Base-by-base conservation (phyloP, 805 yeast species). In the Candida glaebosa region DNA sequence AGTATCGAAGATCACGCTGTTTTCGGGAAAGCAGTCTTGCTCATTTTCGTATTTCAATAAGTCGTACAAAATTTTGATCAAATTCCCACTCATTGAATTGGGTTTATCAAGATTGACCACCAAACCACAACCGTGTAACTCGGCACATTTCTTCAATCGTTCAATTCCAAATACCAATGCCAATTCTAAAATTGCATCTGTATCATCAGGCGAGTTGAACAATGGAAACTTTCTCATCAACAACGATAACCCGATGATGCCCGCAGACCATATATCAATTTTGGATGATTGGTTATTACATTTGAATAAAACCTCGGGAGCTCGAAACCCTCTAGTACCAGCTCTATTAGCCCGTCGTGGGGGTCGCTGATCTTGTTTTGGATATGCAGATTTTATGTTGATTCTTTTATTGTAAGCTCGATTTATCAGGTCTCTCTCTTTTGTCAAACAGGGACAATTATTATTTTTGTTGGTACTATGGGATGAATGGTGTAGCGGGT, bases 291-390 rank as follows among this genome's bases (percentile, higher is more conserved):
- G 97, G 44, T 85, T 81, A 1, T 85, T 77, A 61, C 97, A 89
- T 58, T 87, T 88, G 63, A 88, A 75, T 41, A 90, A 66, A 3
- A 89, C 96, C 58, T 89, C 97, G 0, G 96, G 96, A 0, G 97
- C 96, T 51, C 97, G 73, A 56, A 89, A 89, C 0, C 97, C 97
- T 52, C 97, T 73, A 1, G 97, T 89, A 6, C 97, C 97, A 14
- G 99, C 99, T 52, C 99, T 80, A 55, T 93, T 93, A 0, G 98
- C 98, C 43, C 99, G 75, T 53, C 96, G 75, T 1, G 93, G 87
- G 0, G 95, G 85, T 52, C 98, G 73, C 38, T 79, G 78, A 65
- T 93, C 99, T 52, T 86, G 87, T 57, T 87, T 88, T 7, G 89
- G 84, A 56, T 86, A 88, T 1, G 96, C 61, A 1, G 73, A 72